A percentile compares a stretch with the other conserved stretches of the same genome.
These are phyloP conservation scores for Aspergillus aculeatus DNA, from an alignment of 2,329 filamentous ascomycete genomes.

Conservation along the genomic window DNA sequence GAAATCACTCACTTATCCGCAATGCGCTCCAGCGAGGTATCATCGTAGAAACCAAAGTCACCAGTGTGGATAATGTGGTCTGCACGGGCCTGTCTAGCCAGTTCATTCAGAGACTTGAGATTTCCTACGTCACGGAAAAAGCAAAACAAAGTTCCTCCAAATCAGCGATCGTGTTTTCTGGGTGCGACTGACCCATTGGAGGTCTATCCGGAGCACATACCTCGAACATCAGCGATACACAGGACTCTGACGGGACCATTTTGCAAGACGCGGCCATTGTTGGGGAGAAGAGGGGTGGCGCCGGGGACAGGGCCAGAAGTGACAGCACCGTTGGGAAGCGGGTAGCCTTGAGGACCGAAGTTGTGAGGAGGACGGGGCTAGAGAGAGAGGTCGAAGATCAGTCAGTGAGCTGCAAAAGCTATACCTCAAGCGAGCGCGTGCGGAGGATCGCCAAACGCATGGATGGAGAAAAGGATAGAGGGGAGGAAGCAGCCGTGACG, in stretches of 20 bases:
- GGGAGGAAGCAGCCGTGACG: conserved; percentile 13
- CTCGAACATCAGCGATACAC: conserved; percentile 53
- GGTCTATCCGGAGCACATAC: conserved; percentile 28
- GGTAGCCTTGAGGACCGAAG: conserved; percentile 45
- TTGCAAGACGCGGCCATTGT: conserved; percentile 52
- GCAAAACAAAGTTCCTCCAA: conserved; percentile 14
- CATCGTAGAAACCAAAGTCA: conserved; percentile 98
- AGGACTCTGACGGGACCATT: conserved; percentile 48
- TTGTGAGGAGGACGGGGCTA: conserved; percentile 46
- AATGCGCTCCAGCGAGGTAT: conserved; percentile 91
- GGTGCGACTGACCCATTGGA: background rate
- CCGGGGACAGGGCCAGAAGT: conserved; percentile 43
- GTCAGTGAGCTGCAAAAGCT: conserved; percentile 10
- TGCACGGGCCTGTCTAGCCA: conserved; percentile 89
- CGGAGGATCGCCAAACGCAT: conserved; percentile 11
- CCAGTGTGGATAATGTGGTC: conserved; percentile 98
- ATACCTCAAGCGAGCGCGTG: conserved; percentile 7
- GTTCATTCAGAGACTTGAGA: conserved; percentile 89
- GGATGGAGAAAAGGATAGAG: background rate
- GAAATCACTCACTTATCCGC: conserved; percentile 78
- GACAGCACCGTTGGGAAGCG: conserved; percentile 47
- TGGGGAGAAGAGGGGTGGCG: conserved; percentile 49
- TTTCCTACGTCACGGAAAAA: conserved; percentile 64
- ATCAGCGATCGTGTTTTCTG: conserved; percentile 20
- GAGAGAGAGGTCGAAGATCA: conserved; percentile 21